Evolutionary conservation across 495 filamentous ascomycete species (phyloP).

Genomic region (Aspergillus affinis): DNA sequence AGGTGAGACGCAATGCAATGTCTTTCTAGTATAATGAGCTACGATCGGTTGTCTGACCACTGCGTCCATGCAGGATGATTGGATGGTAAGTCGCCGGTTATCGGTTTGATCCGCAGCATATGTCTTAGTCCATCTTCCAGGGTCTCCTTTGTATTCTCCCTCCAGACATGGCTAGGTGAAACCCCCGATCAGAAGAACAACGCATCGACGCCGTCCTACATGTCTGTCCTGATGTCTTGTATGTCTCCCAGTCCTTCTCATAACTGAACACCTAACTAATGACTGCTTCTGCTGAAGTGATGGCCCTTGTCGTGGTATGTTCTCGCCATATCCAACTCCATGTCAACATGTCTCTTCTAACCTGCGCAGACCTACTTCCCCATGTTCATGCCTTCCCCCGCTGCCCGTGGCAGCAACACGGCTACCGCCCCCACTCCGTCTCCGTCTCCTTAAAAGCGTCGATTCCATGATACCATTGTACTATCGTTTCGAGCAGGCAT

Average conservation of each 20-base stretch:
- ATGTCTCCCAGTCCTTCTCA: conserved; percentile 34
- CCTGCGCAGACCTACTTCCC: conserved; percentile 70
- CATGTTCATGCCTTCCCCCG: conserved; percentile 70
- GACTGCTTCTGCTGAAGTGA: conserved; percentile 50
- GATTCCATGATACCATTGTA: conserved; percentile 13
- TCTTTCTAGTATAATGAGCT: neutral
- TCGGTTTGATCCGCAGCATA: neutral
- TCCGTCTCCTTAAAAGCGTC: conserved; percentile 38
- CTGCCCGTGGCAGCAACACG: conserved; percentile 35
- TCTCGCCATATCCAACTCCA: neutral
- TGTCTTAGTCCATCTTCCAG: conserved; percentile 38
- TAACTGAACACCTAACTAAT: conserved; percentile 14
- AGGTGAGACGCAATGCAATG: conserved; percentile 52
- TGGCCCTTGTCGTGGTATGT: conserved; percentile 72
- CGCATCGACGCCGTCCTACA: conserved; percentile 72
- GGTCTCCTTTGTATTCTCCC: conserved; percentile 78
- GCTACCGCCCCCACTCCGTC: conserved; percentile 42
- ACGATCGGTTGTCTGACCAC: neutral
- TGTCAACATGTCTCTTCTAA: conserved; percentile 11
- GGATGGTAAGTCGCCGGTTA: conserved; percentile 64
- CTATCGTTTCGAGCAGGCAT: conserved; percentile 6
- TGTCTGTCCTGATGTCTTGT: conserved; percentile 85
- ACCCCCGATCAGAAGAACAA: conserved; percentile 70
- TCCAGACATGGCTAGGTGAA: conserved; percentile 86
- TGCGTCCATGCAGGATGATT: conserved; percentile 53